Evolutionary conservation across 495 filamentous ascomycete genomes (phyloP).

Genomic region (Pyrenopolyporus hunteri): DNA sequence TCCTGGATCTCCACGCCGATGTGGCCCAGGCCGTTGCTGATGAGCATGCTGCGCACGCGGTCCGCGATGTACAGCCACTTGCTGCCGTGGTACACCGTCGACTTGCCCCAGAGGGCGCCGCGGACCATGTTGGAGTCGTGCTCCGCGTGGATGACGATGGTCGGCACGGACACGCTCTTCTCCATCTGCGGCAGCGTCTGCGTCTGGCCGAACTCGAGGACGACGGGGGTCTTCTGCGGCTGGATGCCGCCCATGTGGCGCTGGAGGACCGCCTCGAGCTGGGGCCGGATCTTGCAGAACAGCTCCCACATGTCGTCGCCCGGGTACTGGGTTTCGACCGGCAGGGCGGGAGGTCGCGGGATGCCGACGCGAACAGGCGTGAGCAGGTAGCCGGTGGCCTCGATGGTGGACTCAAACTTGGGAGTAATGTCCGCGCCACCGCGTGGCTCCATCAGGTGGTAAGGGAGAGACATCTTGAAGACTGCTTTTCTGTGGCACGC

Average conservation of each 20-base stretch:
- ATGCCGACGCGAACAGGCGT: neutral
- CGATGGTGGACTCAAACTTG: neutral
- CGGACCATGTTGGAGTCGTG: neutral
- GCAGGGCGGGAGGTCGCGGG: neutral
- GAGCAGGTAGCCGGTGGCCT: neutral
- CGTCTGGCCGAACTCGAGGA: neutral
- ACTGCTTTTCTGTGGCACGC: too few species aligned
- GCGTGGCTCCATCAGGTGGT: too few species aligned
- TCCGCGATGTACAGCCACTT: constrained; percentile 8
- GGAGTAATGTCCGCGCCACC: too few species aligned
- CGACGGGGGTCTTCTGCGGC: neutral
- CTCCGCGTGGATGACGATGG: neutral
- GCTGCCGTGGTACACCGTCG: constrained; percentile 1
- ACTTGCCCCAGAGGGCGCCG: neutral
- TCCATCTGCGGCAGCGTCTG: neutral
- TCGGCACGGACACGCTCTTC: neutral
- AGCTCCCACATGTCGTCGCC: neutral
- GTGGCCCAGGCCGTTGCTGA: neutral
- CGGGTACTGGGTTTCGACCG: neutral
- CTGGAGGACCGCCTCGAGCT: neutral
- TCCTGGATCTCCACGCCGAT: constrained; percentile 6
- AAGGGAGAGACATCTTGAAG: too few species aligned
- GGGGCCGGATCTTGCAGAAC: too few species aligned
- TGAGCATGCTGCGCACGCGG: neutral
- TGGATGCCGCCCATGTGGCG: neutral